A percentile compares a stretch with the other conserved stretches of the same genome.
Conservation (phyloP, 2,329 filamentous ascomycete genomes). For the Neofusicoccum parvum region DNA sequence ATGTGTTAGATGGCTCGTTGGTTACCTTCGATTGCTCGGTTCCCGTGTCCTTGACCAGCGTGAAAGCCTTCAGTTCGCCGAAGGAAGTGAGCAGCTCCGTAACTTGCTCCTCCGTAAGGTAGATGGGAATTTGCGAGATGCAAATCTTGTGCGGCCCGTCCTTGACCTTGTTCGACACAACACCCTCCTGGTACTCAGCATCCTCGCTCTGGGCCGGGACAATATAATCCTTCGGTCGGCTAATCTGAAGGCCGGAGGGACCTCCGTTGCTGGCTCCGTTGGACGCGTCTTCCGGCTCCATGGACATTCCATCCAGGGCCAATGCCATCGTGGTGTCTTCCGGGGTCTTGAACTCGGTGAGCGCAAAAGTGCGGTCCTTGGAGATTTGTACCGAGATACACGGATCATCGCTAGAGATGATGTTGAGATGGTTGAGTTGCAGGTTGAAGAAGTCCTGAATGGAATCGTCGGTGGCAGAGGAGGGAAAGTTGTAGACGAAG, state of each 20-base stretch:
- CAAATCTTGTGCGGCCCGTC: conserved; percentile 96
- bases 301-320: conserved; percentile 84
- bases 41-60: conserved; percentile 81
- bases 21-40: conserved; percentile 86
- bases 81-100: conserved; percentile 88
- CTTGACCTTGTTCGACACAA: conserved; percentile 77
- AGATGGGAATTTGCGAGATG: conserved; percentile 83
- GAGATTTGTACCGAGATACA: conserved; percentile 83
- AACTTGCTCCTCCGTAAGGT: conserved; percentile 88
- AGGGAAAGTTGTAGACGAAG: conserved; percentile 80
- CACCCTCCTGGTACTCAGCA: conserved; percentile 71
- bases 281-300: conserved; percentile 69
- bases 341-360: conserved; percentile 86
- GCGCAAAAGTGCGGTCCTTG: conserved; percentile 75
- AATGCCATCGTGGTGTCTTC: conserved; percentile 89
- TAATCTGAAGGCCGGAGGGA: conserved; percentile 68
- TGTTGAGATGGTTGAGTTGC: conserved; percentile 94
- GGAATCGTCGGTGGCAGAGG: conserved; percentile 71
- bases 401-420: conserved; percentile 79
- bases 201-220: conserved; percentile 79
- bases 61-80: conserved; percentile 88
- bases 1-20: conserved; percentile 28
- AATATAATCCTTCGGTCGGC: conserved; percentile 94
- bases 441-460: conserved; percentile 90
- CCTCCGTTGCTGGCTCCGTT: conserved; percentile 58